phyloP scores from a whole-genome alignment of 2,329 filamentous ascomycete species.

The Taxawa tesnikishii region DNA sequence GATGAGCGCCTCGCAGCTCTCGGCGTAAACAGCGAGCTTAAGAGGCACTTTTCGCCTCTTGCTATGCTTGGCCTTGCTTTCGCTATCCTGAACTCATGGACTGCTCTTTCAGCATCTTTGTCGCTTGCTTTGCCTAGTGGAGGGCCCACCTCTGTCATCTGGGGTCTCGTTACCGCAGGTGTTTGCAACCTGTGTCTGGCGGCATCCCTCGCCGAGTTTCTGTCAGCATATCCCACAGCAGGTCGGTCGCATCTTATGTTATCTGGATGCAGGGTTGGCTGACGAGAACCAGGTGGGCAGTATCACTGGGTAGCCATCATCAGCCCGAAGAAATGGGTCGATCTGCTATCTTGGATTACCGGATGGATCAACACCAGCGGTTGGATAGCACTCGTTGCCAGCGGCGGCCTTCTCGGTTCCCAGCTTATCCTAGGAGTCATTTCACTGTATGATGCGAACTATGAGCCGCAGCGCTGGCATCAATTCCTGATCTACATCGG shows the following conservation, averaged over 20 bases:
- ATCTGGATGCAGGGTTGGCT: too few species aligned
- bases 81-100: conserved; percentile 53
- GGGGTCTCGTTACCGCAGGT: conserved; percentile 48
- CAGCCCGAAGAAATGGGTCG: conserved; percentile 47
- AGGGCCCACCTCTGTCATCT: conserved; percentile 58
- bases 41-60: conserved; percentile 45
- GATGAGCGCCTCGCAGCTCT: conserved; percentile 40
- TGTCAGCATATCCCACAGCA: conserved; percentile 40
- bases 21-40: conserved; percentile 46
- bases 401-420: conserved; percentile 54
- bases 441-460: conserved; percentile 46
- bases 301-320: conserved; percentile 60
- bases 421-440: conserved; percentile 56
- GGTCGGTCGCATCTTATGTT: too few species aligned
- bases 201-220: conserved; percentile 56
- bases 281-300: too few species aligned
- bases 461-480: conserved; percentile 51
- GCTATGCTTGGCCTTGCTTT: conserved; percentile 52
- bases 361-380: conserved; percentile 65
- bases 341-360: conserved; percentile 55
- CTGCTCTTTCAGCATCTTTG: conserved; percentile 45
- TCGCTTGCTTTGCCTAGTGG: conserved; percentile 56
- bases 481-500: conserved; percentile 62
- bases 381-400: conserved; percentile 58
- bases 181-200: conserved; percentile 60